Evolutionary conservation across 306 rosid species (phyloP).

Genomic region (Pyrus pyrifolia): DNA sequence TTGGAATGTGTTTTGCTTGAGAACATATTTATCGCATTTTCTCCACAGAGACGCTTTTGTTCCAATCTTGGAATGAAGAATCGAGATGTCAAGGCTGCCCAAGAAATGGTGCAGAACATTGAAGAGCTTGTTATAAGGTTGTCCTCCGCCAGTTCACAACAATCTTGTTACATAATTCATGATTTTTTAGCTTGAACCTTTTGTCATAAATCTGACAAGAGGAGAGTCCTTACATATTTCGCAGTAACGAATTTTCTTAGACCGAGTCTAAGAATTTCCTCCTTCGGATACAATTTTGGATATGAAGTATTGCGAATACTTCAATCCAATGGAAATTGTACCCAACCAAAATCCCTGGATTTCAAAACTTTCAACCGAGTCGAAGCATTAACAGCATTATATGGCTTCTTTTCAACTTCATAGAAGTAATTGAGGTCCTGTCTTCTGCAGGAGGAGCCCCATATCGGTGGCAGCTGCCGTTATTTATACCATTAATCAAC

Average conservation of each 20-base stretch:
- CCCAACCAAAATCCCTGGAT: not conserved
- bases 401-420: not conserved
- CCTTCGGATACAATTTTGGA: not conserved
- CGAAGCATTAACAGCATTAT: not conserved
- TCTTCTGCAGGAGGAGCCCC: slow-evolving; percentile 17
- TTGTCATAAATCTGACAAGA: not conserved
- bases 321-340: not conserved
- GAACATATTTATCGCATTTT: not conserved
- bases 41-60: slow-evolving; percentile 11
- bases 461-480: slow-evolving; percentile 10
- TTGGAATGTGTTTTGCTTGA: not conserved
- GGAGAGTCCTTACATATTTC: not conserved
- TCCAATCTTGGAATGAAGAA: slow-evolving; percentile 11
- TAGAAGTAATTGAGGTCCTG: not conserved
- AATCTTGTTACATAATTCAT: not conserved
- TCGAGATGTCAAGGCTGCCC: slow-evolving; percentile 10
- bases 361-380: not conserved
- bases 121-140: slow-evolving; percentile 15
- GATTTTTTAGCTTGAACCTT: not conserved
- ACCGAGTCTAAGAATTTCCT: not conserved
- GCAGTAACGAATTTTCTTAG: not conserved
- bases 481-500: slow-evolving; percentile 5
- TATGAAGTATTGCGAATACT: not conserved
- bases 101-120: slow-evolving; percentile 9
- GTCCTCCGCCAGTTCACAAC: not conserved